These are phyloP conservation scores for Casuarina equisetifolia DNA, from an alignment of 306 rosid genomes.

Conservation along the genomic window DNA sequence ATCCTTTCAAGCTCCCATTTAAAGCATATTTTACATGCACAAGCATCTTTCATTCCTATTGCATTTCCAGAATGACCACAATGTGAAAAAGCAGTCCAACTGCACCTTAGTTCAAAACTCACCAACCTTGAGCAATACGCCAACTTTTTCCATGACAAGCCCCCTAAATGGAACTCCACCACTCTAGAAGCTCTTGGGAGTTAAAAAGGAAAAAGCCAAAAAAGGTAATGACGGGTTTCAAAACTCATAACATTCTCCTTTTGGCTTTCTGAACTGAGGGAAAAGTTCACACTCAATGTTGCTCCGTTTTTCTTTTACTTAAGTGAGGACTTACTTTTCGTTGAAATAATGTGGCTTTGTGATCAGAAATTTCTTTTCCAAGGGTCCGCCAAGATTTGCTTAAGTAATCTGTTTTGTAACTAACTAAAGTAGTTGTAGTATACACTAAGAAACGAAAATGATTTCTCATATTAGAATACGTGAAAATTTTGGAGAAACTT, in stretches of 20 bases:
- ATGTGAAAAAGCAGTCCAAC: background rate
- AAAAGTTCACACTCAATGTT: background rate
- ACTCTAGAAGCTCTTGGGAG: background rate
- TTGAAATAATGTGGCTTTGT: background rate
- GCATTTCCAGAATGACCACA: background rate
- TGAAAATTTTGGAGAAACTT: conserved; percentile 3
- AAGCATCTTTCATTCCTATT: background rate
- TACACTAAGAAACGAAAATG: background rate
- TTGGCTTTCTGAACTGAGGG: background rate
- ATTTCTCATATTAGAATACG: background rate
- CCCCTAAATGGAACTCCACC: background rate
- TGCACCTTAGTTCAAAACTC: background rate
- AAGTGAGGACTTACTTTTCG: no score
- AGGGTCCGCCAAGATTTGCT: background rate
- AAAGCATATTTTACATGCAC: background rate
- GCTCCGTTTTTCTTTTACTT: background rate
- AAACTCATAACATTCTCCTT: background rate
- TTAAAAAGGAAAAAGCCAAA: background rate
- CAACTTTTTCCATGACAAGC: no score
- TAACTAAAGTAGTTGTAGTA: background rate
- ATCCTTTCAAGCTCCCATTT: background rate
- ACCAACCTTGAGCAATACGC: background rate
- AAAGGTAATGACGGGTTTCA: background rate
- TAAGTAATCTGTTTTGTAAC: background rate
- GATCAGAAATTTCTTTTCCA: background rate